Evolutionary conservation across 2,329 filamentous ascomycete genomes (phyloP).

Genomic region (Colletotrichum sp.): DNA sequence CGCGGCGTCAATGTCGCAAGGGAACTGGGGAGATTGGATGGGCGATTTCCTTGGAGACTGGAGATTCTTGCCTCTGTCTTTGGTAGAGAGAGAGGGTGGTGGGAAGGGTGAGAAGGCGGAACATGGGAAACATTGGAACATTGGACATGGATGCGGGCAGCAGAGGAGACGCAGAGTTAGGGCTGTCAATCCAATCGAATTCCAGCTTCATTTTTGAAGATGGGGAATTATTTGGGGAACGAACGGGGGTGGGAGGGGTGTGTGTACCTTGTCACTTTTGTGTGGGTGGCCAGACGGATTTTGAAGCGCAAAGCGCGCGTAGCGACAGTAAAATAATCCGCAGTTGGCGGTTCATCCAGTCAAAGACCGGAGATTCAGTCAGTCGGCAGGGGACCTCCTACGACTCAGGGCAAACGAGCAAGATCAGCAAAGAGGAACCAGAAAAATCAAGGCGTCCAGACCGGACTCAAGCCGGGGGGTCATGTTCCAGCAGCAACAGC

Average conservation of each 20-base stretch:
- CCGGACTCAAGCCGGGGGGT: neutral
- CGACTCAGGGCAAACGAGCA: neutral
- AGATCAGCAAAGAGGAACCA: neutral
- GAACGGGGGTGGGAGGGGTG: neutral
- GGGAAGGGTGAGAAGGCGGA: neutral
- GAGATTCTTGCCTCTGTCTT: neutral
- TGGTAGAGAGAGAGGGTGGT: neutral
- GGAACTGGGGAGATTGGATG: neutral
- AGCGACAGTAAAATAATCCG: constrained; percentile 1
- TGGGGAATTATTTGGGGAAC: neutral
- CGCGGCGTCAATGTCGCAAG: neutral
- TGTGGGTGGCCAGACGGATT: neutral
- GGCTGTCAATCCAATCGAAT: neutral
- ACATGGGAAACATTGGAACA: neutral
- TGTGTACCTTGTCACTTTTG: neutral
- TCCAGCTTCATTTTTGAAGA: neutral
- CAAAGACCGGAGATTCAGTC: neutral
- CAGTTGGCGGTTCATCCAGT: neutral
- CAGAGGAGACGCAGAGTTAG: neutral
- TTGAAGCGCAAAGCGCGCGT: constrained; percentile 12
- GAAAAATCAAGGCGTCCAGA: neutral
- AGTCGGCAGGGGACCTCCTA: neutral
- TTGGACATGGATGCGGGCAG: neutral
- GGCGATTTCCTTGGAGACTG: neutral
- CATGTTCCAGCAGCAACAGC: neutral